Percentiles rank a stretch among this genome's conserved stretches.
Conservation (phyloP, 2,329 filamentous ascomycete genomes). For the Camptophora hylomeconis region DNA sequence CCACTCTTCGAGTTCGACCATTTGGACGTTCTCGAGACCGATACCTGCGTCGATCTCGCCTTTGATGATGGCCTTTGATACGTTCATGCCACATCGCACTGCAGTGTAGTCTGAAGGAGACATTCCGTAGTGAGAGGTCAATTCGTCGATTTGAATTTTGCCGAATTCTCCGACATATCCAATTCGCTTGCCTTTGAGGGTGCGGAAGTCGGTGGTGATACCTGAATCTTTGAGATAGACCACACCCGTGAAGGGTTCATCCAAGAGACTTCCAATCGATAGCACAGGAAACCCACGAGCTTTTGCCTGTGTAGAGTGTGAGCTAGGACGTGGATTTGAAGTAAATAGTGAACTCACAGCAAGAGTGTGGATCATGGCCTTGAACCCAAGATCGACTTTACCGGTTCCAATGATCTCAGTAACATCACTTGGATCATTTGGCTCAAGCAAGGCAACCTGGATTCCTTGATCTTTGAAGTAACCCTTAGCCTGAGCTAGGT, state of each 20-base stretch:
- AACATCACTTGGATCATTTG: conserved; percentile 68
- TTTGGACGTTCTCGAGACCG: conserved; percentile 69
- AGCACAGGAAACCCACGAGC: conserved; percentile 60
- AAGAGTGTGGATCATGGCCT: conserved; percentile 73
- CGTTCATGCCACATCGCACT: conserved; percentile 70
- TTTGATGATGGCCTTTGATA: conserved; percentile 61
- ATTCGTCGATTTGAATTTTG: conserved; percentile 72
- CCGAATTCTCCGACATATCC: conserved; percentile 72
- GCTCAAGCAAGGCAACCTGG: conserved; percentile 64
- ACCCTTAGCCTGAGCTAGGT: conserved; percentile 62
- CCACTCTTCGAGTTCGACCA: conserved; percentile 72
- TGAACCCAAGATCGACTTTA: conserved; percentile 68
- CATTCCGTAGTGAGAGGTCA: conserved; percentile 68
- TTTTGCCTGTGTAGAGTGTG: conserved; percentile 47
- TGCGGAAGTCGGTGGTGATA: conserved; percentile 62
- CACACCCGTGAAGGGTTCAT: conserved; percentile 69
- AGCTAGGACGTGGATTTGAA: not conserved
- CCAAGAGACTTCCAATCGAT: conserved; percentile 61
- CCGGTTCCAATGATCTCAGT: conserved; percentile 68
- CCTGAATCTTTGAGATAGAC: conserved; percentile 63
- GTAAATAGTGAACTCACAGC: conserved; percentile 36
- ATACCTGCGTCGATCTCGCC: conserved; percentile 63
- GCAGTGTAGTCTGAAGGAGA: conserved; percentile 60
- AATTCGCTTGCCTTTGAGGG: conserved; percentile 62
- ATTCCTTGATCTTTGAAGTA: conserved; percentile 64